Evolutionary conservation across 495 filamentous ascomycete genomes (phyloP), one percentile per base, ranked within the genome.

Genomic region (Talaromyces borbonicus): DNA sequence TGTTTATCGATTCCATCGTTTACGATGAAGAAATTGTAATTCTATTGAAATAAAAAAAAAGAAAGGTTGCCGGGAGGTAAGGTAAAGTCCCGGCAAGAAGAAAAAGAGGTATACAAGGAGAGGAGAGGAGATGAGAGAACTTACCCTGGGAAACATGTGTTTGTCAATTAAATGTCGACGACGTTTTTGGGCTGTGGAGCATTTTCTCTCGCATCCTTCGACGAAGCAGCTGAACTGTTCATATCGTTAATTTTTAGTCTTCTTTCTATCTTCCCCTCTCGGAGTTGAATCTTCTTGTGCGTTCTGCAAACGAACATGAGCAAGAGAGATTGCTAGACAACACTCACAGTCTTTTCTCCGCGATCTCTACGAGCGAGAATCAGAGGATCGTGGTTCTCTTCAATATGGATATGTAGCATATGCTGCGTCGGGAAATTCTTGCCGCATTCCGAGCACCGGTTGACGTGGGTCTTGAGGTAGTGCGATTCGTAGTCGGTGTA

Each of bases 111-210:
- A 8, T 8, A 38, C 8, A 38, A 38, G 8, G 19, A 38, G 16
- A 38, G 6, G n/a, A 20, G n/a, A 1, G 26, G 12, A 29, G 18
- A 32, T 20, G 24, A 5, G 16, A 14, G 15, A 14, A 43, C 54
- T 53, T 63, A 77, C 77, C 65, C 78, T 81, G 4, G 90, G 92
- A 61, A 92, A 98, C 69, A 84, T 78, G 55, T 98, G 92, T 63
- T 95, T 96, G 61, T 95, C 90, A 48, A 90, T 85, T 19, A 94
- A 65, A 64, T 98, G 92, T 58, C 85, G 77, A 40, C 83, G 72
- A 37, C 92, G 77, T 61, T 94, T 98, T 50, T 85, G 75, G 4
- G 85, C 80, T 6, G 81, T 88, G 22, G 75, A 81, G 65, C 90
- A 97, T 63, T 89, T 80, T 47, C 82, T 71, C 37, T 95, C 89